These are phyloP conservation scores for Saccharomycopsis sp. DNA, from an alignment of 805 yeast genomes.

Conservation along the genomic window DNA sequence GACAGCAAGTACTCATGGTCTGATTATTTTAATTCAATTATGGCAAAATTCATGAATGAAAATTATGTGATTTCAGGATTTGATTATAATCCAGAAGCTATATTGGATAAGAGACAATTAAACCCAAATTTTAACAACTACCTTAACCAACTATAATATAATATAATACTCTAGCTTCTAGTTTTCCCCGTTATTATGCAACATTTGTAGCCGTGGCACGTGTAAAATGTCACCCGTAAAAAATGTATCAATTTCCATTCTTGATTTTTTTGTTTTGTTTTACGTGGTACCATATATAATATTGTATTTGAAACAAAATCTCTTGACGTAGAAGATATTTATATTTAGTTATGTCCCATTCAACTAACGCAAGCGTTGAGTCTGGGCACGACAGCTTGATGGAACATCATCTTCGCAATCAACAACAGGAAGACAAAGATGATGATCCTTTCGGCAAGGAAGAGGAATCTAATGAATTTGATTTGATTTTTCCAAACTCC, in stretches of 20 bases:
- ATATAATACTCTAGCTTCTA: not conserved
- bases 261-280: too few species aligned
- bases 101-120: not conserved
- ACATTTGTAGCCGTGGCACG: not conserved
- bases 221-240: too few species aligned
- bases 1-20: too few species aligned
- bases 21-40: too few species aligned
- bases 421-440: not conserved
- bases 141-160: not conserved
- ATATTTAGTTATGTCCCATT: too few species aligned
- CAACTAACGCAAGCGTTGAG: too few species aligned
- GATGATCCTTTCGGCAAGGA: conserved; percentile 1
- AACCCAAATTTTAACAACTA: not conserved
- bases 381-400: not conserved
- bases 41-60: not conserved
- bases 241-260: too few species aligned
- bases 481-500: not conserved
- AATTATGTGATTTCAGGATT: not conserved
- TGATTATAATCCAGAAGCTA: not conserved
- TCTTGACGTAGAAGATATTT: too few species aligned
- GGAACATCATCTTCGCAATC: not conserved
- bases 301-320: too few species aligned
- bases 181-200: not conserved
- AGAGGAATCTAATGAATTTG: not conserved
- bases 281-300: too few species aligned